Base-by-base conservation (phyloP, 2,329 filamentous ascomycete genomes). In the Fusarium hainanense region DNA sequence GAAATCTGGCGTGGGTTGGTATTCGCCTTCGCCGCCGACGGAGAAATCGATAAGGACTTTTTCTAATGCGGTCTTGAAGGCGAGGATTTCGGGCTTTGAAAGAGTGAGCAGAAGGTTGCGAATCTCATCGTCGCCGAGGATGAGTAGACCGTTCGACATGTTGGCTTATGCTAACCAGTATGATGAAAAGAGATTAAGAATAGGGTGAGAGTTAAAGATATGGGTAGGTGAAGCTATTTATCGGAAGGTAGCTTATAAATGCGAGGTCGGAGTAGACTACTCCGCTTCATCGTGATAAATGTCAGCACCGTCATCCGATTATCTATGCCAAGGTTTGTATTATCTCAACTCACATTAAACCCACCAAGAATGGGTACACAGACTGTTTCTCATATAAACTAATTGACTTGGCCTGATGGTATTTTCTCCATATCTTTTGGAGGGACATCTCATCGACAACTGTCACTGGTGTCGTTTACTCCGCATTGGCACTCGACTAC, bases 1-100 rank as follows among this genome's bases (percentile, higher is more conserved):
- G 6, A 71, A 64, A 10, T 68, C 60, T 7, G 71, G 64, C 0
- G 42, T 44, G 18, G 69, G 74, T 8, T 76, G 74, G n/a, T 68
- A 75, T 44, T 64, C 14, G 2, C 63, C 40, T 40, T 75, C 74
- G 1, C 51, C 46, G 8, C 48, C 60, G 4, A 68, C 60, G 4
- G 74, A 69, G 43, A 71, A 71, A 7, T 68, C 41, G 4, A 64
- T 14, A 4, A 75, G 55, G 16, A 71, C 58, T 2, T 68, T 46
- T 13, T 61, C 61, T 2, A 75, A 43, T 6, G 42, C 27, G 1
- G 48, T 20, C 20, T 67, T 64, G 18, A 75, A 67, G 2, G 44
- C 13, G 12, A 67, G 21, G 16, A 74, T 56, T 16, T 71, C 67
- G 2, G 64, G 46, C 10, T 54, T 69, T 3, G 65, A 48, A 1